These are phyloP conservation scores for Tremella yokohamensis DNA, from an alignment of 768 basidiomycete genomes.

Conservation along the genomic window DNA sequence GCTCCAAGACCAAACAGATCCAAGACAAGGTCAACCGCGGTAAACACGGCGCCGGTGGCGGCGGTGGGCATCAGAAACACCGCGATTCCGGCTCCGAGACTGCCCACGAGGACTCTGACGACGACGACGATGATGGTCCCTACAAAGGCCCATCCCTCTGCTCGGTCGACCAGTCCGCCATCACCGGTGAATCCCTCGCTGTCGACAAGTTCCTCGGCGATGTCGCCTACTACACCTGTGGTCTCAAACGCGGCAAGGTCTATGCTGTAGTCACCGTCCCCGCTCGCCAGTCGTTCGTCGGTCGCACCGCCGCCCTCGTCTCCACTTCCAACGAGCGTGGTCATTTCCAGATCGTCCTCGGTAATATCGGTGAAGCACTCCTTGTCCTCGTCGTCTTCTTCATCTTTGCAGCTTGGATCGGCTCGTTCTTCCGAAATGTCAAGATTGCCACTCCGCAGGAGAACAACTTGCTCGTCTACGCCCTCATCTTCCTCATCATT, in stretches of 20 bases:
- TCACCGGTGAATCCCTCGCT: slow-evolving; percentile 57
- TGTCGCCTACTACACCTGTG: slow-evolving; percentile 54
- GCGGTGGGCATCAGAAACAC: not conserved
- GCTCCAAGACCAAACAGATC: slow-evolving; percentile 47
- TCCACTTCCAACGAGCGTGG: slow-evolving; percentile 52
- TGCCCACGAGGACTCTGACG: slow-evolving; percentile 21
- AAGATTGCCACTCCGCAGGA: slow-evolving; percentile 53
- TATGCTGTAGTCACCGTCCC: slow-evolving; percentile 52
- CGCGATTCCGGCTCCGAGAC: slow-evolving; percentile 1
- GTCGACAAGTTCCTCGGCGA: slow-evolving; percentile 57
- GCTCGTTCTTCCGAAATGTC: slow-evolving; percentile 53
- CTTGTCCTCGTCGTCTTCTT: slow-evolving; percentile 55
- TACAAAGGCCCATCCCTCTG: slow-evolving; percentile 54
- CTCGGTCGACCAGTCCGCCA: slow-evolving; percentile 56
- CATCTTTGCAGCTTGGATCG: slow-evolving; percentile 56
- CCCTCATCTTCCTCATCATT: slow-evolving; percentile 55
- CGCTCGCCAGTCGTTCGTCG: slow-evolving; percentile 55
- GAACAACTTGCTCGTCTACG: slow-evolving; percentile 56
- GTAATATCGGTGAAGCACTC: slow-evolving; percentile 53
- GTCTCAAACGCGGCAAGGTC: slow-evolving; percentile 42
- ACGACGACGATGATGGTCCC: slow-evolving; percentile 46
- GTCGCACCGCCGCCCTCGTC: slow-evolving; percentile 55
- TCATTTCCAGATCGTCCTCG: slow-evolving; percentile 56
- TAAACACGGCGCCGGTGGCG: slow-evolving; percentile 11
- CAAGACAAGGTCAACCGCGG: slow-evolving; percentile 36